These are phyloP conservation scores for Ophiostoma pallidulum DNA, from an alignment of 2,329 filamentous ascomycete species.

Conservation along the genomic window DNA sequence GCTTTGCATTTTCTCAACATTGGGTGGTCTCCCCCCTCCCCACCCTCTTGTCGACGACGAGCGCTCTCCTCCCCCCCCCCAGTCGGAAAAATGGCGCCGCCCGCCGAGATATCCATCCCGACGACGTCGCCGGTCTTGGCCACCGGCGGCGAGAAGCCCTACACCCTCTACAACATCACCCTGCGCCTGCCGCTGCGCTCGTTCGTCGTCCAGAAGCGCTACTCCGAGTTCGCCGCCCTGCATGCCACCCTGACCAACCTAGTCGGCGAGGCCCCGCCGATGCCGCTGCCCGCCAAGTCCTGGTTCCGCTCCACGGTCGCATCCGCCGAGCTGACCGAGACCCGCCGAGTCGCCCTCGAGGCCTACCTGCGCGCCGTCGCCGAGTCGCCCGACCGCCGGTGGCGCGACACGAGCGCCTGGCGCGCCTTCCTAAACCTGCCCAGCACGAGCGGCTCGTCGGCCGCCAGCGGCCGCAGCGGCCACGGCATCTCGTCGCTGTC, in stretches of 20 bases:
- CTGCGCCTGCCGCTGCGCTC: constrained; percentile 67
- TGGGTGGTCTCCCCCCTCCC: no score
- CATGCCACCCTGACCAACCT: constrained; percentile 52
- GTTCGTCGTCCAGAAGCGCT: constrained; percentile 69
- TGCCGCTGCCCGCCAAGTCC: constrained; percentile 59
- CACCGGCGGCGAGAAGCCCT: constrained; percentile 50
- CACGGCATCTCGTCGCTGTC: neutral
- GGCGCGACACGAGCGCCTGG: constrained; percentile 66
- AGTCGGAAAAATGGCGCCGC: constrained; percentile 59
- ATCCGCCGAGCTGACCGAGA: constrained; percentile 59
- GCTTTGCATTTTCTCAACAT: no score
- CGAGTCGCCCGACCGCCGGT: constrained; percentile 61
- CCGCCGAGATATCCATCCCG: constrained; percentile 58
- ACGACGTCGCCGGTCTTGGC: constrained; percentile 48
- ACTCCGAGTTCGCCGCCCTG: constrained; percentile 66
- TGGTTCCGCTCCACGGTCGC: constrained; percentile 68
- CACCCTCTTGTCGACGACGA: neutral
- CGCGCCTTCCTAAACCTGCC: constrained; percentile 64
- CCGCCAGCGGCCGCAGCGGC: constrained; percentile 14
- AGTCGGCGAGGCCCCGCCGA: constrained; percentile 55
- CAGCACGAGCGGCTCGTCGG: constrained; percentile 10
- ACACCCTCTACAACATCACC: constrained; percentile 70
- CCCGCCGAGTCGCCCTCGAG: constrained; percentile 60
- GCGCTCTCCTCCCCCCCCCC: no score
- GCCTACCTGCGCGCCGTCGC: constrained; percentile 64